phyloP scores from a whole-genome alignment of 164 flowering plant genomes.

The Dillenia suffruticosa region DNA sequence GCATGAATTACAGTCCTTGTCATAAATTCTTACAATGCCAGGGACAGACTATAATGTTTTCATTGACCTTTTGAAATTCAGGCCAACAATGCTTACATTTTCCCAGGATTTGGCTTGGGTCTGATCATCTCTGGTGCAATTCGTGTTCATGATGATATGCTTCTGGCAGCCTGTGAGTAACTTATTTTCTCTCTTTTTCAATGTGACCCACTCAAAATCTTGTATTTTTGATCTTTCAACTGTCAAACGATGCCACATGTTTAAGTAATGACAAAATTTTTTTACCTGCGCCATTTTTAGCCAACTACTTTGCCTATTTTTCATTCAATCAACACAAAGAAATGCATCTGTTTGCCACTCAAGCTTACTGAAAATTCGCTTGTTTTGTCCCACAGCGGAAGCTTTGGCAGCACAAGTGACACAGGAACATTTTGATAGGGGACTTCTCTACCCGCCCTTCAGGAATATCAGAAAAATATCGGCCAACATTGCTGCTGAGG shows the following conservation, averaged over 20 bases:
- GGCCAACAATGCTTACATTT: constrained; percentile 95
- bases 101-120: constrained; percentile 96
- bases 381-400: constrained; percentile 46
- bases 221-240: too few species aligned
- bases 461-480: constrained; percentile 82
- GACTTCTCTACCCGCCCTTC: constrained; percentile 80
- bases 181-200: not conserved
- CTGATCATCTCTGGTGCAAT: constrained; percentile 88
- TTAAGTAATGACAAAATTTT: too few species aligned
- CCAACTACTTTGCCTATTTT: not conserved
- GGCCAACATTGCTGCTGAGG: constrained; percentile 86
- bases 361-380: too few species aligned
- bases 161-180: constrained; percentile 84
- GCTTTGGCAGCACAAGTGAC: constrained; percentile 83
- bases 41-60: not conserved
- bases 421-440: constrained; percentile 62
- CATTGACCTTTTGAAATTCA: constrained; percentile 15
- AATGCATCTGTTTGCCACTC: not conserved
- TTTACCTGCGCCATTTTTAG: not conserved
- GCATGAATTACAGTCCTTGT: not conserved
- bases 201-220: not conserved
- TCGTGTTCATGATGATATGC: constrained; percentile 95
- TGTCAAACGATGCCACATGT: too few species aligned
- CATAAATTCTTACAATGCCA: not conserved
- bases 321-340: too few species aligned